These are phyloP conservation scores for Bipolaris oryzae DNA, from an alignment of 2,329 filamentous ascomycete genomes.

Conservation along the genomic window DNA sequence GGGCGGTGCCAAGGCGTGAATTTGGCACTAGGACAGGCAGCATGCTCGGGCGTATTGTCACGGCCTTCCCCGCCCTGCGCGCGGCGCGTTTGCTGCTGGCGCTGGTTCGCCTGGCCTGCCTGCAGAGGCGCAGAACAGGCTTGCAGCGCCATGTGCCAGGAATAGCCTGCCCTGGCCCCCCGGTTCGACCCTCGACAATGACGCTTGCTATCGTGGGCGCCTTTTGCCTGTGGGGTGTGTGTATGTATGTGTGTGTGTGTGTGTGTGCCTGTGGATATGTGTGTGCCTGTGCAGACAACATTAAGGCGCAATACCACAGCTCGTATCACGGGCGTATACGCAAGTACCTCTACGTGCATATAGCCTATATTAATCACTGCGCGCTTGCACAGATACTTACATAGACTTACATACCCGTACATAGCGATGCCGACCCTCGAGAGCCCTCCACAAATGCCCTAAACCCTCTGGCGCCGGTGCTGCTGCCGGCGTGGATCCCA, in stretches of 20 bases:
- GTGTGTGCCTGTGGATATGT: too few relatives aligned
- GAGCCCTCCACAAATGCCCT: too few relatives aligned
- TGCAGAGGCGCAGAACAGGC: slow-evolving; percentile 1
- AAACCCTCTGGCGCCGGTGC: slow-evolving; percentile 5
- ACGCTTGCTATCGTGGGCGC: not conserved
- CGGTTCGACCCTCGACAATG: not conserved
- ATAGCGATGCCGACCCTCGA: not conserved
- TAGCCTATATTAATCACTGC: too few relatives aligned
- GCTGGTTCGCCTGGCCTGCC: not conserved
- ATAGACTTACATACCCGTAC: not conserved
- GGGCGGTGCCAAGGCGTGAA: slow-evolving; percentile 9
- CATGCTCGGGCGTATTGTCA: not conserved
- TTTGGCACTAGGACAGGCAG: slow-evolving; percentile 2
- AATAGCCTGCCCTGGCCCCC: slow-evolving; percentile 7
- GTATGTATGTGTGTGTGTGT: not conserved
- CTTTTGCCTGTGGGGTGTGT: not conserved
- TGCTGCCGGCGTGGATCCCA: slow-evolving; percentile 14
- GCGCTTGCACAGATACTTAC: too few relatives aligned
- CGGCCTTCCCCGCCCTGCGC: slow-evolving; percentile 14
- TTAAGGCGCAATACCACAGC: too few relatives aligned
- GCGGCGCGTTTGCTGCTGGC: not conserved
- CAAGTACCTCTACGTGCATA: not conserved
- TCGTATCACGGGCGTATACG: too few relatives aligned
- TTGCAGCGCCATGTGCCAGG: slow-evolving; percentile 5
- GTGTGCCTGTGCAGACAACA: not conserved